phyloP scores from a whole-genome alignment of 2,329 filamentous ascomycete genomes.

The Penicillium sclerotiorum region DNA sequence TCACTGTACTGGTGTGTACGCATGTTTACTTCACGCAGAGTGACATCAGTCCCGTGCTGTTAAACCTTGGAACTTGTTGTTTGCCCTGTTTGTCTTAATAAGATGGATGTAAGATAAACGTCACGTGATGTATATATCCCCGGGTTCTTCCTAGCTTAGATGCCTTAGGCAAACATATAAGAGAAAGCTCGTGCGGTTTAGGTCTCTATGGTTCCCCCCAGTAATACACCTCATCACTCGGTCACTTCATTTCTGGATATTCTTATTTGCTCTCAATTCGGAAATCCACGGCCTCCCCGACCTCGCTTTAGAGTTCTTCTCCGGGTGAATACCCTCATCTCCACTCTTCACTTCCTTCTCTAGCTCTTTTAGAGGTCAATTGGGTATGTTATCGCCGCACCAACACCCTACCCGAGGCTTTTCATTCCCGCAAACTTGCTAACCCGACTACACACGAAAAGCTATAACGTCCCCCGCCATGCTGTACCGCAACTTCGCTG shows the following conservation, averaged over 20 bases:
- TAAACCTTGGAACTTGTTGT: background rate
- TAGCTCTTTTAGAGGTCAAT: conserved; percentile 33
- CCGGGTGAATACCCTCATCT: conserved; percentile 36
- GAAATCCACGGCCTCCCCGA: conserved; percentile 39
- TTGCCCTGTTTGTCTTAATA: background rate
- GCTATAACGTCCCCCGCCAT: conserved; percentile 42
- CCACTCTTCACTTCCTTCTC: conserved; percentile 27
- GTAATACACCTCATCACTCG: conserved; percentile 36
- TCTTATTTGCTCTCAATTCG: conserved; percentile 34
- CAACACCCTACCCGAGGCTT: conserved; percentile 36
- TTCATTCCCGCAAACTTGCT: conserved; percentile 30
- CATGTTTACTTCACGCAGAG: conserved; percentile 18
- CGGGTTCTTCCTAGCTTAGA: background rate
- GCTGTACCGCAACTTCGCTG: conserved; percentile 49
- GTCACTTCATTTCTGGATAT: conserved; percentile 38
- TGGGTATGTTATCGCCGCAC: conserved; percentile 29
- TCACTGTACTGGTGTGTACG: conserved; percentile 14
- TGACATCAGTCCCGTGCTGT: conserved; percentile 29
- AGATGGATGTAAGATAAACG: too few species aligned
- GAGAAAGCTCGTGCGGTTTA: conserved; percentile 22
- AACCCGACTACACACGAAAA: conserved; percentile 34
- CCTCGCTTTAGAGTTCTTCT: conserved; percentile 33
- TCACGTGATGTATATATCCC: conserved; percentile 21
- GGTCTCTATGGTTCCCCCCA: conserved; percentile 32
- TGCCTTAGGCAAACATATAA: conserved; percentile 28